Conservation (phyloP, 2,329 filamentous ascomycete genomes). For the Fulvia fulva region DNA sequence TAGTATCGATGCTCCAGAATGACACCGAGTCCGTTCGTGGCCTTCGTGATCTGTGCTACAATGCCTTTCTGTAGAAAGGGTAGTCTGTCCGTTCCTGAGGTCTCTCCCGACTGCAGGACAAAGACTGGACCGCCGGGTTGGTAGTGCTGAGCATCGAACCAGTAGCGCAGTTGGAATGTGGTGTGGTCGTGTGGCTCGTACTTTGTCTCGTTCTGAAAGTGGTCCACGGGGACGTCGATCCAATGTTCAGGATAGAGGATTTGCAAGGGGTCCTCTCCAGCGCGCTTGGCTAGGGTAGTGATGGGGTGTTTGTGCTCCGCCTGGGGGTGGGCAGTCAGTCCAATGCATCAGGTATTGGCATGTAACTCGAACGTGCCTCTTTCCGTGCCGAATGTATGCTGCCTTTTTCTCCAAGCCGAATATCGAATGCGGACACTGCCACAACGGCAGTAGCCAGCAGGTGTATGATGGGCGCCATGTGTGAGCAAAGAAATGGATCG, state of each 20-base stretch:
- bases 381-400: neutral
- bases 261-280: constrained; percentile 32
- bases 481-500: neutral
- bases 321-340: neutral
- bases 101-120: constrained; percentile 70
- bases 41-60: constrained; percentile 63
- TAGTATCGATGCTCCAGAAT: constrained; percentile 88
- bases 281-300: constrained; percentile 13
- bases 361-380: neutral
- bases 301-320: constrained; percentile 1
- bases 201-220: constrained; percentile 73
- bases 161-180: constrained; percentile 71
- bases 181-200: constrained; percentile 73
- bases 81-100: constrained; percentile 58
- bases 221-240: constrained; percentile 63
- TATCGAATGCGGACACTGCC: constrained; percentile 3
- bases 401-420: constrained; percentile 3
- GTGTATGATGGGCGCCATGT: constrained; percentile 5
- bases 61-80: constrained; percentile 75
- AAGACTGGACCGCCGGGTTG: constrained; percentile 75
- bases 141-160: constrained; percentile 76
- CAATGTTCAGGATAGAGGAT: constrained; percentile 47
- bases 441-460: neutral
- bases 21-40: constrained; percentile 70
- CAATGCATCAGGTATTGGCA: neutral